These are phyloP conservation scores for Hyaloscypha hepaticicola DNA, from an alignment of 495 filamentous ascomycete genomes.

Conservation along the genomic window DNA sequence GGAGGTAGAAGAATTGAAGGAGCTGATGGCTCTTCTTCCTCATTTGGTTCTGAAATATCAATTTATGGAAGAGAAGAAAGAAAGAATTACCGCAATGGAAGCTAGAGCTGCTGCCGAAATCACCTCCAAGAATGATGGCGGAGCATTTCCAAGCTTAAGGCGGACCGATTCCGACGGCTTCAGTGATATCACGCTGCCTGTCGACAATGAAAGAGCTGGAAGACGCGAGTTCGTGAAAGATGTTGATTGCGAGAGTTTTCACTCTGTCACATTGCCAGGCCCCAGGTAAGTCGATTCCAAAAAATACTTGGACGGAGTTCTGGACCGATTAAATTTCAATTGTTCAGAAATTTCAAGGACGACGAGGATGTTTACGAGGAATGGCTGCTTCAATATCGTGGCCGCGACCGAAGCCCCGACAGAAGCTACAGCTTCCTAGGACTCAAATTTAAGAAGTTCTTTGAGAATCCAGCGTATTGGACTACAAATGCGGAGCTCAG, in stretches of 20 bases:
- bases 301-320: not conserved
- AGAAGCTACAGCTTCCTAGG: constrained; percentile 11
- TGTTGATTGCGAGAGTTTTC: constrained; percentile 11
- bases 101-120: constrained; percentile 1
- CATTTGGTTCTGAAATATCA: constrained; percentile 12
- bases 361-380: constrained; percentile 20
- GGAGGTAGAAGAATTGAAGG: constrained; percentile 13
- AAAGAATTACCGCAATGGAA: not conserved
- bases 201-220: not conserved
- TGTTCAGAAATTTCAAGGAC: not conserved
- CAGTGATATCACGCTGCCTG: constrained; percentile 12
- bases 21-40: constrained; percentile 8
- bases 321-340: not conserved
- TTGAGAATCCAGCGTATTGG: constrained; percentile 16
- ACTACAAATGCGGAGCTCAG: constrained; percentile 9
- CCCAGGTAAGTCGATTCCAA: not conserved
- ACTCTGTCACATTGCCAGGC: constrained; percentile 1
- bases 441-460: constrained; percentile 18
- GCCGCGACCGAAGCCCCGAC: not conserved
- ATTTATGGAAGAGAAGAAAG: constrained; percentile 5
- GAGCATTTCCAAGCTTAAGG: not conserved
- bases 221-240: not conserved
- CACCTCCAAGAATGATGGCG: not conserved
- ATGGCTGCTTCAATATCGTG: constrained; percentile 16
- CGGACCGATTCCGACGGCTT: constrained; percentile 2